Evolutionary conservation across 73 alveolate species (phyloP), one percentile per base, ranked within the genome.

Genomic region (Paramecium caudatum): DNA sequence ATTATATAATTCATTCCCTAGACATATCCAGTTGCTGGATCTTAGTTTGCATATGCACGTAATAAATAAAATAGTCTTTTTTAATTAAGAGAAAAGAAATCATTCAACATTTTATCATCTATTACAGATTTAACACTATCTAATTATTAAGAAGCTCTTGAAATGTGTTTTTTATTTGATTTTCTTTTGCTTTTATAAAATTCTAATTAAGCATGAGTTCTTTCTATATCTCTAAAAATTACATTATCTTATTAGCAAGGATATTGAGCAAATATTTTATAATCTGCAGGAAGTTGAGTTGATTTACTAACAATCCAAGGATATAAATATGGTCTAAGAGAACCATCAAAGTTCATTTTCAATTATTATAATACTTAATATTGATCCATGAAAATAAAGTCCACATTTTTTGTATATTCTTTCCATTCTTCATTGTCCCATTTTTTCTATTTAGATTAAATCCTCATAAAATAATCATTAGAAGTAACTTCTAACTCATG

Each of bases 1-100:
- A 41, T 37, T 3, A 74, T 45, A 74, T 74, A 74, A 45, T 74
- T 74, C 88, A 74, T 74, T 8, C 88, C 88, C 19, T 74, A 74
- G 30, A 74, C 88, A 74, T 74, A 74, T 41, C 88, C 88, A 74
- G 41, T 74, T 39, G 45, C 19, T 15, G 69, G 62, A 45, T 74
- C 88, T 27, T 37, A 16, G 12, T 74, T 74, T 15, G 88, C 62
- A 74, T 74, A 74, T 39, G 88, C 88, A 16, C 88, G 36, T 45
- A 74, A 39, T 10, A 74, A 27, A 45, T 74, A 45, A 45, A 74
- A 74, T 21, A 74, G 41, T 16, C 88, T 34, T 21, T 45, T 41
- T 74, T 74, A 45, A 74, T 74, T 74, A 36, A 74, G 19, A 8
- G 69, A 37, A 74, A 41, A 74, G 10, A 19, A 37, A 8, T 74